Evolutionary conservation across 2,329 filamentous ascomycete species (phyloP).

Genomic region (Stenocarpella maydis): DNA sequence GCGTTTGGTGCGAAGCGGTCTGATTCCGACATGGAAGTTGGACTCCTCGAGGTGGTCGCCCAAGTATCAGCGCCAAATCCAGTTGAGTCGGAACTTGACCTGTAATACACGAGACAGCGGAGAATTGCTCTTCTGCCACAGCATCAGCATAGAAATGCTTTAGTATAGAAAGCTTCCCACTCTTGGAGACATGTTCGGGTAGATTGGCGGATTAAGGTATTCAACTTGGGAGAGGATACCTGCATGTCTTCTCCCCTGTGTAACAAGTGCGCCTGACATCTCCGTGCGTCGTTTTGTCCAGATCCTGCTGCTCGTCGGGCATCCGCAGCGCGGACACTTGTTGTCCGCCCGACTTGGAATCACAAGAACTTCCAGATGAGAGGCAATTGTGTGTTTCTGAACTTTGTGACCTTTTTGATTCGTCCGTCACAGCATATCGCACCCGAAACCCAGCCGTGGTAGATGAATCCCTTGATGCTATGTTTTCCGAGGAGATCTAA

Average conservation of each 20-base stretch:
- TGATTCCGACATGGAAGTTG: neutral
- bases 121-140: neutral
- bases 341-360: conserved; percentile 6
- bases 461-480: conserved; percentile 43
- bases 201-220: neutral
- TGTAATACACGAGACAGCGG: neutral
- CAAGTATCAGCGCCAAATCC: neutral
- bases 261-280: neutral
- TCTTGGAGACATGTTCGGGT: neutral
- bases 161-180: neutral
- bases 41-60: neutral
- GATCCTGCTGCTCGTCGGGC: neutral
- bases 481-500: conserved; percentile 44
- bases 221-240: neutral
- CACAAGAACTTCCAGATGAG: conserved; percentile 1
- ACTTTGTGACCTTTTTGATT: conserved; percentile 36
- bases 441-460: conserved; percentile 35
- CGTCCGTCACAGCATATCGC: conserved; percentile 34
- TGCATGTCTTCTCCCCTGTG: neutral
- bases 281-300: neutral
- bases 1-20: neutral
- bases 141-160: neutral
- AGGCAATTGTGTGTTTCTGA: conserved; percentile 14
- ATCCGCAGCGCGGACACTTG: neutral
- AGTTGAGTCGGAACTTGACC: neutral